Conservation (phyloP, 2,329 filamentous ascomycete species). For the Aspergillus sp. region DNA sequence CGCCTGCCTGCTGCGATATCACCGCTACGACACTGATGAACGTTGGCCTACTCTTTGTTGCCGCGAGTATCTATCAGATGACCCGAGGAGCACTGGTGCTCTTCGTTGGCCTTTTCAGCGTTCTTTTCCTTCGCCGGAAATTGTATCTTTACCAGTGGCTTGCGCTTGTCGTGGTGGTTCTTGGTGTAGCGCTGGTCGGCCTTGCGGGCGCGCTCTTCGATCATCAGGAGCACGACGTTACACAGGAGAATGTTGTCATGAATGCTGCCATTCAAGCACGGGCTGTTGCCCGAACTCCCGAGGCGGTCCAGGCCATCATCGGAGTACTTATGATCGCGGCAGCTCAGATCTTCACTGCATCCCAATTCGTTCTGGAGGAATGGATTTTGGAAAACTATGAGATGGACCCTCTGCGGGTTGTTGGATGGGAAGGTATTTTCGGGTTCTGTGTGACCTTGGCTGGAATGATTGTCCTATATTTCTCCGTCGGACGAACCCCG, state of each 20-base stretch:
- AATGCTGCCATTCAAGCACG: conserved; percentile 41
- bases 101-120: conserved; percentile 94
- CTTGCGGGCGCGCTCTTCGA: conserved; percentile 80
- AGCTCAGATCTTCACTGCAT: conserved; percentile 94
- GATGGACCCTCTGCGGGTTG: conserved; percentile 84
- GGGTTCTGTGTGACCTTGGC: conserved; percentile 78
- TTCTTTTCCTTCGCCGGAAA: conserved; percentile 79
- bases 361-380: conserved; percentile 94
- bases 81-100: conserved; percentile 90
- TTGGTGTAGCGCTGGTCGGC: conserved; percentile 86
- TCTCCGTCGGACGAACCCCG: conserved; percentile 71
- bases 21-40: conserved; percentile 97
- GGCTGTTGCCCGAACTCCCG: conserved; percentile 48
- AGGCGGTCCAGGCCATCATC: conserved; percentile 68
- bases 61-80: conserved; percentile 98
- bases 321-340: conserved; percentile 89
- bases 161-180: conserved; percentile 79
- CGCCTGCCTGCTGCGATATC: conserved; percentile 92
- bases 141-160: conserved; percentile 90
- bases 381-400: conserved; percentile 79
- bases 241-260: conserved; percentile 25
- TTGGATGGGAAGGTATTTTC: conserved; percentile 95
- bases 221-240: conserved; percentile 40
- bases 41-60: conserved; percentile 87
- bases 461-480: conserved; percentile 77